Evolutionary conservation across 1,139 yeast genomes (phyloP).

Genomic region (Blastobotrys proliferans): DNA sequence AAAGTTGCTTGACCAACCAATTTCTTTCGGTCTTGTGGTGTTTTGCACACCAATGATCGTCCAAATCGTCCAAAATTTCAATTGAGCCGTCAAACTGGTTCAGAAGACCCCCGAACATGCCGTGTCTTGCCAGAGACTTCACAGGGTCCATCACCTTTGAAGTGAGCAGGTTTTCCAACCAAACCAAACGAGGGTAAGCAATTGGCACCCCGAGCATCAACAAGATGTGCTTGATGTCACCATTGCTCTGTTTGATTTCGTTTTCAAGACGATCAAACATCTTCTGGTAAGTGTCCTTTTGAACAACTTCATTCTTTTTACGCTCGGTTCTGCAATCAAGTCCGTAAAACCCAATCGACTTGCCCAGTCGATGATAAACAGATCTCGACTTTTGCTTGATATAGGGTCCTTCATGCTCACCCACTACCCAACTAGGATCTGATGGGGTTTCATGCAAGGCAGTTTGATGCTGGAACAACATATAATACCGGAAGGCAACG

Average conservation of each 20-base stretch:
- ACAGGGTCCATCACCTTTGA: slow-evolving; percentile 56
- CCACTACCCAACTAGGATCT: slow-evolving; percentile 33
- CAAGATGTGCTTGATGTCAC: slow-evolving; percentile 66
- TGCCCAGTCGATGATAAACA: slow-evolving; percentile 67
- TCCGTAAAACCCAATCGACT: slow-evolving; percentile 65
- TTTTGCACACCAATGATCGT: slow-evolving; percentile 94
- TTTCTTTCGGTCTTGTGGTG: slow-evolving; percentile 80
- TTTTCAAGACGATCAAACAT: slow-evolving; percentile 56
- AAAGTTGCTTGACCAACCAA: slow-evolving; percentile 50
- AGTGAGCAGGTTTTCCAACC: slow-evolving; percentile 74
- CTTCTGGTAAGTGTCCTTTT: slow-evolving; percentile 49
- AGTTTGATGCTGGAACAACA: slow-evolving; percentile 85
- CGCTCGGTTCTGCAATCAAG: slow-evolving; percentile 94
- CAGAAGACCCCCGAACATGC: slow-evolving; percentile 61
- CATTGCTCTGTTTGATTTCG: slow-evolving; percentile 50
- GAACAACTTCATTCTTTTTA: slow-evolving; percentile 54
- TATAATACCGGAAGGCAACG: slow-evolving; percentile 76
- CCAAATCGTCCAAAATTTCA: slow-evolving; percentile 85
- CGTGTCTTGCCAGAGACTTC: slow-evolving; percentile 63
- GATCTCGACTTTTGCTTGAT: slow-evolving; percentile 65
- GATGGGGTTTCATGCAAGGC: slow-evolving; percentile 41
- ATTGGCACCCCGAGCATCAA: slow-evolving; percentile 92
- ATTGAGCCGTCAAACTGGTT: slow-evolving; percentile 90
- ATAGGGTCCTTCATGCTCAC: slow-evolving; percentile 53
- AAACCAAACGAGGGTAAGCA: slow-evolving; percentile 86